Conservation (phyloP, 768 basidiomycete species). For the Leccinum aurantiacum region DNA sequence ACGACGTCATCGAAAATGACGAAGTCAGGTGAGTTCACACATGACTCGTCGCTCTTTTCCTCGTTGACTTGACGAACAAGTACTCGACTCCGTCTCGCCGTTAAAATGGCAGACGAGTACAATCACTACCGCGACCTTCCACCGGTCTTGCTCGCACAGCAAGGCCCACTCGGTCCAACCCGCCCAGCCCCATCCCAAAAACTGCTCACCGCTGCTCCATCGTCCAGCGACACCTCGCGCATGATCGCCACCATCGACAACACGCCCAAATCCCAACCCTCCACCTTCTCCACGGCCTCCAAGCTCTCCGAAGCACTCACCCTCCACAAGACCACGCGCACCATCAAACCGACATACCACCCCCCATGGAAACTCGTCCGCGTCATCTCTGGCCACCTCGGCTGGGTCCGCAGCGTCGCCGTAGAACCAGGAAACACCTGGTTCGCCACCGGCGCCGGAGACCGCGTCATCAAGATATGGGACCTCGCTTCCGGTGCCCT, state of each 20-base stretch:
- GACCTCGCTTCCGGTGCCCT: conserved; percentile 96
- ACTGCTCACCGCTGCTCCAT: conserved; percentile 59
- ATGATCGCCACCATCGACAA: conserved; percentile 78
- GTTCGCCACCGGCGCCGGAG: conserved; percentile 98
- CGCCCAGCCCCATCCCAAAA: conserved; percentile 57
- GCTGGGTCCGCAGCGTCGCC: conserved; percentile 95
- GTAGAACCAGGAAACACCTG: conserved; percentile 98
- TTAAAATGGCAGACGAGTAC: conserved; percentile 91
- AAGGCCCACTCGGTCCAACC: conserved; percentile 77
- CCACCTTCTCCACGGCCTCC: conserved; percentile 63
- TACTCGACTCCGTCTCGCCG: conserved; percentile 68
- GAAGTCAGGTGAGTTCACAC: conserved; percentile 52
- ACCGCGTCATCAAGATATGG: conserved; percentile 99
- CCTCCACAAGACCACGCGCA: conserved; percentile 90
- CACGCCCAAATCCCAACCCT: conserved; percentile 62
- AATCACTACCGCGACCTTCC: conserved; percentile 84
- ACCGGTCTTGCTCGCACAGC: conserved; percentile 74
- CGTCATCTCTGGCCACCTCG: conserved; percentile 96
- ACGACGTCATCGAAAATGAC: conserved; percentile 61
- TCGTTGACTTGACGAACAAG: conserved; percentile 25
- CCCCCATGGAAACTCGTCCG: conserved; percentile 94
- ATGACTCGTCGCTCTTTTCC: background rate
- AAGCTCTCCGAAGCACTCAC: conserved; percentile 87
- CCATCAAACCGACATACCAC: conserved; percentile 94
- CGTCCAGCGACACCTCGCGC: conserved; percentile 54